Evolutionary conservation across 805 yeast genomes (phyloP).

Genomic region (Hanseniaspora clermontiae): DNA sequence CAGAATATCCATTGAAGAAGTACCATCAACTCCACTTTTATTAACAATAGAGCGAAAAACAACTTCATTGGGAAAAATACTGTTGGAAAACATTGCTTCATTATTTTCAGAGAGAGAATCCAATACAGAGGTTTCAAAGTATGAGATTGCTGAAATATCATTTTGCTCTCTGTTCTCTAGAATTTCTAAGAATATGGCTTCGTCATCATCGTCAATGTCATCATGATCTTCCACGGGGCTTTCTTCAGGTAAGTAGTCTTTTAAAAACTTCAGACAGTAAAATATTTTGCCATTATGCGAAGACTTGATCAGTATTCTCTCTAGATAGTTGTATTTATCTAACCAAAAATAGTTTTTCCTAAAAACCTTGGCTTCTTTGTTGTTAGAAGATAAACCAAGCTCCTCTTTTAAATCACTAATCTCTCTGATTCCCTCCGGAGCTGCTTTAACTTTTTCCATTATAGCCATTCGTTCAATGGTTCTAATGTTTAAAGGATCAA

Average conservation of each 20-base stretch:
- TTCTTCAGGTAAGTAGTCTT: slow-evolving; percentile 29
- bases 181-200: slow-evolving; percentile 17
- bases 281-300: slow-evolving; percentile 36
- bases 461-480: slow-evolving; percentile 34
- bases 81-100: slow-evolving; percentile 26
- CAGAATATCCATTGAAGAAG: slow-evolving; percentile 45
- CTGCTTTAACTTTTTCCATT: slow-evolving; percentile 44
- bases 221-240: slow-evolving; percentile 21
- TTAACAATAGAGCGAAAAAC: slow-evolving; percentile 46
- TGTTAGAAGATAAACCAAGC: slow-evolving; percentile 36
- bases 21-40: slow-evolving; percentile 36
- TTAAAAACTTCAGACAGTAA: slow-evolving; percentile 33
- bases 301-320: slow-evolving; percentile 40
- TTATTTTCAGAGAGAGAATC: neutral
- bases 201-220: slow-evolving; percentile 27
- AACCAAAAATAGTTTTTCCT: slow-evolving; percentile 37
- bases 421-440: slow-evolving; percentile 36
- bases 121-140: neutral
- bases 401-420: slow-evolving; percentile 50
- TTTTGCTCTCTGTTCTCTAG: slow-evolving; percentile 14
- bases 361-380: slow-evolving; percentile 35
- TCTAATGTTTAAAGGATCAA: slow-evolving; percentile 23
- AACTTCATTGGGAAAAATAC: slow-evolving; percentile 48
- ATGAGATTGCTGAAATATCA: neutral
- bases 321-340: slow-evolving; percentile 34